Evolutionary conservation across 345 rosid genomes (phyloP).

Genomic region (Turnera subulata): DNA sequence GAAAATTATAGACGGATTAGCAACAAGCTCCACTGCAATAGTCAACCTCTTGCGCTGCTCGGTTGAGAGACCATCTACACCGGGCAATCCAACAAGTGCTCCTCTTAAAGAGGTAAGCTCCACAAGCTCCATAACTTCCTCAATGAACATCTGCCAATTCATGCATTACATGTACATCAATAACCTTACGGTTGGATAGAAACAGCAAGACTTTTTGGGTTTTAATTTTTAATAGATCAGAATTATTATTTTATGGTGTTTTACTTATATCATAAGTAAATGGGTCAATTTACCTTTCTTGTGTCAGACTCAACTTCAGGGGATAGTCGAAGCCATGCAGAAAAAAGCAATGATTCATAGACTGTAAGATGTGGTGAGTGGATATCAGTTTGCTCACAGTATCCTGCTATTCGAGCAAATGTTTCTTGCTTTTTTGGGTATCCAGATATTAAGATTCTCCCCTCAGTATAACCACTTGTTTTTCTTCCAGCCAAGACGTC

Average conservation of each 20-base stretch:
- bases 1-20: slow-evolving; percentile 83
- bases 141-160: slow-evolving; percentile 22
- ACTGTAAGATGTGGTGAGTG: slow-evolving; percentile 71
- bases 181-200: background rate
- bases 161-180: background rate
- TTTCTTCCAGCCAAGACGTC: slow-evolving; percentile 82
- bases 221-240: background rate
- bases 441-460: slow-evolving; percentile 59
- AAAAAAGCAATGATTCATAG: slow-evolving; percentile 59
- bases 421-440: slow-evolving; percentile 68
- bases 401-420: slow-evolving; percentile 65
- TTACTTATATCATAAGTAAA: too few relatives aligned
- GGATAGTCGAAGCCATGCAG: slow-evolving; percentile 62
- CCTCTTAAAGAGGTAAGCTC: slow-evolving; percentile 53
- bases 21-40: slow-evolving; percentile 84
- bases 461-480: slow-evolving; percentile 66
- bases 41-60: slow-evolving; percentile 90
- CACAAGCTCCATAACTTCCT: slow-evolving; percentile 89
- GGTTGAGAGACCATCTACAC: slow-evolving; percentile 68
- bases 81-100: slow-evolving; percentile 75
- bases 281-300: slow-evolving; percentile 42
- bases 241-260: background rate
- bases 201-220: too few relatives aligned
- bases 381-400: slow-evolving; percentile 65
- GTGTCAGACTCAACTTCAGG: slow-evolving; percentile 33